These are phyloP conservation scores for Sparassis latifolia DNA, from an alignment of 1,284 basidiomycete species.

Conservation along the genomic window DNA sequence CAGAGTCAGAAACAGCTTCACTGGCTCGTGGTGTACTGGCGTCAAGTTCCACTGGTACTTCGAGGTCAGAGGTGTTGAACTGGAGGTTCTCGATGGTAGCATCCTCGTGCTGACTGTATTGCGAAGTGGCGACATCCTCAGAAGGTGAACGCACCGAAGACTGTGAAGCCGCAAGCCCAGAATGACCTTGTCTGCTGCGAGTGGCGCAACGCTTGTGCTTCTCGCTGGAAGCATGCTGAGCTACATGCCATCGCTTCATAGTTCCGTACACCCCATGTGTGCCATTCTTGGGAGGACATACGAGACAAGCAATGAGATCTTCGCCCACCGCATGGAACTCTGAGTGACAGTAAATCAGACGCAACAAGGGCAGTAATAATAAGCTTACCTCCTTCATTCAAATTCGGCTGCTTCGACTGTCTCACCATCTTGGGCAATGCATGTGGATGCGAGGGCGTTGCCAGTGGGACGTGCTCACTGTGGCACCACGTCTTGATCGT, in stretches of 20 bases:
- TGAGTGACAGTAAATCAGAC: not conserved
- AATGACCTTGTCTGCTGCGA: not conserved
- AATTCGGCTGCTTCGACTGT: not conserved
- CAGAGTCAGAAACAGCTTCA: not conserved
- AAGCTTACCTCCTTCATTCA: not conserved
- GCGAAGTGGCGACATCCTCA: too few species aligned
- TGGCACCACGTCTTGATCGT: not conserved
- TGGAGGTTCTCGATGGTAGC: not conserved
- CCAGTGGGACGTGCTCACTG: not conserved
- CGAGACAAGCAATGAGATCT: not conserved
- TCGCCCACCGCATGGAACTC: not conserved
- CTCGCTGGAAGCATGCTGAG: not conserved
- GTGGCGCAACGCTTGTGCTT: not conserved
- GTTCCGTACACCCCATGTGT: not conserved
- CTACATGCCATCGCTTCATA: not conserved
- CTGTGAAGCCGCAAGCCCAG: not conserved
- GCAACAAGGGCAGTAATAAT: not conserved
- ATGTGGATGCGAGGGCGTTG: not conserved
- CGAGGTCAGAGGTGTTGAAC: not conserved
- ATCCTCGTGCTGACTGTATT: not conserved
- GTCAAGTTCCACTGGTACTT: not conserved
- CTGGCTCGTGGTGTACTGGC: not conserved
- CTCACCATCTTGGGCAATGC: not conserved
- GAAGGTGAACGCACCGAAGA: not conserved
- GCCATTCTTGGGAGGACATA: not conserved